Base-by-base conservation (phyloP, 192 early-diverging fungal genomes). In the Backusella mclennaniae region DNA sequence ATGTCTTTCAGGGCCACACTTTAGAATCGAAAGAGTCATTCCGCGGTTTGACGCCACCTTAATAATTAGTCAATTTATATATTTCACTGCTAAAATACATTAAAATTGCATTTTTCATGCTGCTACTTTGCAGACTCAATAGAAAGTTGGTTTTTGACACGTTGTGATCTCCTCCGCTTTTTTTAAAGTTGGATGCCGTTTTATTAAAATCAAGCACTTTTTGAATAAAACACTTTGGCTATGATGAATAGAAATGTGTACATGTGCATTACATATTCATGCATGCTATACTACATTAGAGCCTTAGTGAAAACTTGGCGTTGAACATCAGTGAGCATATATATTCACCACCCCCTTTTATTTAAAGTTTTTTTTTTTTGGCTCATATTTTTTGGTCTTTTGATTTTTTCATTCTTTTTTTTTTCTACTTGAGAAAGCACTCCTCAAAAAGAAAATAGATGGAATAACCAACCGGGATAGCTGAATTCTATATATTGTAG, bases 311-410 rank as follows among this genome's bases (percentile, higher is more conserved):
- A 38, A 36, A 69, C 38, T 39, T 69, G 68, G 68, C 68, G 21
- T 29, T 63, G 56, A 63, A 63, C 26, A 63, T 63, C 56, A 29
- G 56, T 63, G 56, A 63, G 56, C 26, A 63, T 63, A 14, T 63
- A 63, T 63, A 29, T 23, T 29, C 56, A 26, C 35, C 35, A 26
- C 35, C 35, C 67, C 67, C 6, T 41, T 69, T 63, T 63, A 63
- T 63, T 63, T 63, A 23, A 29, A 23, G n/a, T 59, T 59, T 69
- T 49, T 69, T 69, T 69, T n/a, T 74, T 74, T 33, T 63, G 35
- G 21, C 35, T 74, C 35, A 8, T 63, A 29, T n/a, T 29, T 39
- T 21, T n/a, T 69, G 19, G 31, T n/a, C 35, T 36, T 21, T 6
- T 68, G 19, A 7, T 26, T 21, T 21, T 38, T 21, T 3, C 39